phyloP scores from a whole-genome alignment of 2,329 filamentous ascomycete genomes.

The Diaporthe australafricana region DNA sequence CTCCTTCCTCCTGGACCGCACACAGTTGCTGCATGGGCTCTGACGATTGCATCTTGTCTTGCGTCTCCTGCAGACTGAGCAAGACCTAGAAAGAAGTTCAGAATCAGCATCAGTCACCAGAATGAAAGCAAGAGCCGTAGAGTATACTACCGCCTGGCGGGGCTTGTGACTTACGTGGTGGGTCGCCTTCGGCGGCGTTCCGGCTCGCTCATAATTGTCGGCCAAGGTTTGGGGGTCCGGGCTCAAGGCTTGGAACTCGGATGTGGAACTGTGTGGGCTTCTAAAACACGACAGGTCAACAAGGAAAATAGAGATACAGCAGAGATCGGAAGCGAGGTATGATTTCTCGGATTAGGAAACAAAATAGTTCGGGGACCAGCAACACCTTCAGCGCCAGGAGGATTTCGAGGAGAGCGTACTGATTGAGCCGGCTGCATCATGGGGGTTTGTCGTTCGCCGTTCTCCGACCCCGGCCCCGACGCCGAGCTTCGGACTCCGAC shows the following conservation, averaged over 20 bases:
- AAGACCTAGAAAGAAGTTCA: constrained; percentile 40
- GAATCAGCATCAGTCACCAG: neutral
- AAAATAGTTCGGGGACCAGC: constrained; percentile 4
- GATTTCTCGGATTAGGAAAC: neutral
- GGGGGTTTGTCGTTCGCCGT: constrained; percentile 11
- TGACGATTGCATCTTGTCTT: constrained; percentile 57
- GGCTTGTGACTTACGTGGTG: constrained; percentile 24
- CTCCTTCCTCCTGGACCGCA: constrained; percentile 48
- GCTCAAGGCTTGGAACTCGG: neutral
- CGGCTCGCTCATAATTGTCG: constrained; percentile 30
- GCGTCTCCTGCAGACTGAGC: constrained; percentile 54
- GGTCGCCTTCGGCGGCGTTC: constrained; percentile 38
- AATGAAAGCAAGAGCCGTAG: neutral
- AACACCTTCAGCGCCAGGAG: neutral
- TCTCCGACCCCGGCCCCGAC: constrained; percentile 16
- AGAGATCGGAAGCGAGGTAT: neutral
- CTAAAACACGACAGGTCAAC: neutral
- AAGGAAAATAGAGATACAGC: neutral
- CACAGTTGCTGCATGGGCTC: constrained; percentile 56
- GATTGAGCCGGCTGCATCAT: neutral
- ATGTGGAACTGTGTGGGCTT: neutral
- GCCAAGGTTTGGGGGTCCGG: neutral
- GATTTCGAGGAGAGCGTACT: too few relatives aligned
- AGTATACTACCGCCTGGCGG: neutral
- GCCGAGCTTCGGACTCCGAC: neutral